These are phyloP conservation scores for Platanthera zijinensis DNA, from an alignment of 106 monocot genomes.

Conservation along the genomic window DNA sequence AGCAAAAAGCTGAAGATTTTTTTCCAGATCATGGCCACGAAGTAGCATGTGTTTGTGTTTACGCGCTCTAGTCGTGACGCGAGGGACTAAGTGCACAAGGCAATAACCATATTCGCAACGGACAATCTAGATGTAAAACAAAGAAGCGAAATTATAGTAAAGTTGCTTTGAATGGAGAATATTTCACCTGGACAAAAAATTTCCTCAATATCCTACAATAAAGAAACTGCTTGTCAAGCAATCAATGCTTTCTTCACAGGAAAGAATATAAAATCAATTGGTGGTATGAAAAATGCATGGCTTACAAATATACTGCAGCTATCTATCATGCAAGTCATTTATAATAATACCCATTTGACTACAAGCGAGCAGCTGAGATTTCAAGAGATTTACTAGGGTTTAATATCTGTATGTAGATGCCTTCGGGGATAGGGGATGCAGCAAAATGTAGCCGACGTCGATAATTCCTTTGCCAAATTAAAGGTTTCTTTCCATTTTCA, in stretches of 20 bases:
- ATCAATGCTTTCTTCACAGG: neutral
- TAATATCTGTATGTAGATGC: neutral
- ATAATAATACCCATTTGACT: neutral
- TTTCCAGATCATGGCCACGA: too few species aligned
- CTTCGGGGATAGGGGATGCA: neutral
- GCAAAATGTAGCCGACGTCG: neutral
- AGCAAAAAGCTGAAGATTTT: too few species aligned
- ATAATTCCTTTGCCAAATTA: neutral
- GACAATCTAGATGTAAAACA: too few species aligned
- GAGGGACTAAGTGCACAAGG: too few species aligned
- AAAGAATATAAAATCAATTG: slow-evolving; percentile 8
- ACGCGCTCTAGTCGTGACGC: too few species aligned
- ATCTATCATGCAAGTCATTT: slow-evolving; percentile 4
- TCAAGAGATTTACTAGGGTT: neutral
- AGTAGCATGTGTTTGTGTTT: too few species aligned
- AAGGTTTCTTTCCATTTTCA: slow-evolving; percentile 11
- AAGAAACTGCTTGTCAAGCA: slow-evolving; percentile 1
- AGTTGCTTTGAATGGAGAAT: neutral
- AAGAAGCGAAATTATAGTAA: too few species aligned
- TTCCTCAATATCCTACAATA: neutral
- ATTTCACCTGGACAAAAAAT: neutral
- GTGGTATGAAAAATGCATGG: neutral
- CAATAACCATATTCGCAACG: too few species aligned
- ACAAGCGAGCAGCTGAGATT: neutral
- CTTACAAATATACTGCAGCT: neutral